These are phyloP conservation scores for Trametes cingulata DNA, from an alignment of 768 basidiomycete species.

Conservation along the genomic window DNA sequence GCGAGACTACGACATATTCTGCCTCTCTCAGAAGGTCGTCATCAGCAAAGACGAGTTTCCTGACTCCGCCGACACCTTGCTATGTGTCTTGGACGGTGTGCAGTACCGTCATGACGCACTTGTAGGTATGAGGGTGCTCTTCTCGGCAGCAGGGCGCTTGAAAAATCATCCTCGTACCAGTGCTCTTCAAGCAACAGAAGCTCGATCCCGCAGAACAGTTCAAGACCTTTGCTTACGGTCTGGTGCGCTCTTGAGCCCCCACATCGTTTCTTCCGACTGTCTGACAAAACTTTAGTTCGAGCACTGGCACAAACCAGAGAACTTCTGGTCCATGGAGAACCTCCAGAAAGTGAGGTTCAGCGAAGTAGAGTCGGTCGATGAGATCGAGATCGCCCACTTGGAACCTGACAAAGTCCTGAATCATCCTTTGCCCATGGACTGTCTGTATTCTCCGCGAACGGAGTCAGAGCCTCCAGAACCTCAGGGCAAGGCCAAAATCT, in stretches of 20 bases:
- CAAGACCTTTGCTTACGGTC: conserved; percentile 29
- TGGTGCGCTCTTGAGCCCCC: no score
- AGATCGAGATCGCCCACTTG: conserved; percentile 20
- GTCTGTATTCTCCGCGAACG: conserved; percentile 15
- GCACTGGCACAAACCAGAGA: conserved; percentile 6
- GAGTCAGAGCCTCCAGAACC: no score
- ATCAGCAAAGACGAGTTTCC: conserved; percentile 32
- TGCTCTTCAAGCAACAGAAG: conserved; percentile 32
- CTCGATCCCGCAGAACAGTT: conserved; percentile 29
- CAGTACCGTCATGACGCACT: conserved; percentile 28
- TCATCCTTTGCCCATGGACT: conserved; percentile 20
- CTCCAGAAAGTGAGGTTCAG: background rate
- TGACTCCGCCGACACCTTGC: conserved; percentile 27
- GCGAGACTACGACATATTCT: conserved; percentile 37
- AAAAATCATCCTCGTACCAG: conserved; percentile 15
- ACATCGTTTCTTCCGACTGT: no score
- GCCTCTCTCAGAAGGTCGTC: conserved; percentile 27
- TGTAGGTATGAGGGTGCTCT: conserved; percentile 26
- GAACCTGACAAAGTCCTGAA: conserved; percentile 25
- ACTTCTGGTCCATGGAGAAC: conserved; percentile 6
- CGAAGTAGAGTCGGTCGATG: conserved; percentile 24
- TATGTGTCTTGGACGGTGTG: conserved; percentile 24
- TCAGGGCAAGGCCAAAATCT: conserved; percentile 16
- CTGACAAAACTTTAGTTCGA: conserved; percentile 16
- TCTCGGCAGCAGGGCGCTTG: no score